Evolutionary conservation across 768 basidiomycete species (phyloP).

Genomic region (Termitomyces sp.): DNA sequence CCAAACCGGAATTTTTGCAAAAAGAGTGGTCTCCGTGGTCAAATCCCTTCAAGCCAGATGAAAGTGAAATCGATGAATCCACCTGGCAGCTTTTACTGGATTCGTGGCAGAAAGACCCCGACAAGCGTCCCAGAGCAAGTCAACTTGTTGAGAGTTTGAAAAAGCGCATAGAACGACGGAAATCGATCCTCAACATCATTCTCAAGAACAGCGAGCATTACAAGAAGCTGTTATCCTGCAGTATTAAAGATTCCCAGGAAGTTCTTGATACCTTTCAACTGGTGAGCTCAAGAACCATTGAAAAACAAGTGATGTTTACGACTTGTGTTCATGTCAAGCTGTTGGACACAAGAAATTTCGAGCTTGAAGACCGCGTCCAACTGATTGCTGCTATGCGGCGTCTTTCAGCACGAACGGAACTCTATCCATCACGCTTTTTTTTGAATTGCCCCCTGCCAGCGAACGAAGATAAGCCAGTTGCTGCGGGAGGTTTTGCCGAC

Average conservation of each 20-base stretch:
- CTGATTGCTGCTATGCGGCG: slow-evolving; percentile 13
- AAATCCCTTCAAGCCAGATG: not conserved
- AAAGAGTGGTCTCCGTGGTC: not conserved
- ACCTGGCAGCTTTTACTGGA: not conserved
- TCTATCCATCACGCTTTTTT: slow-evolving; percentile 11
- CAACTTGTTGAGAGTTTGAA: slow-evolving; percentile 3
- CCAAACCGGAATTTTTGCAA: not conserved
- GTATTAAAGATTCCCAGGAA: not conserved
- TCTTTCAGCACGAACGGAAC: slow-evolving; percentile 3
- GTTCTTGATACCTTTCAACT: slow-evolving; percentile 5
- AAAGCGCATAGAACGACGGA: not conserved
- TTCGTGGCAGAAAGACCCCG: not conserved
- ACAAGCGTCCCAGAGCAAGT: not conserved
- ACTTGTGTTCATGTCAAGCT: not conserved
- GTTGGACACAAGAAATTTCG: slow-evolving; percentile 2
- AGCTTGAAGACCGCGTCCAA: not conserved
- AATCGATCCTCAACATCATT: not conserved
- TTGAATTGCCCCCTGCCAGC: not conserved
- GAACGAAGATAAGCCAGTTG: not conserved
- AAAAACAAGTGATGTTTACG: not conserved
- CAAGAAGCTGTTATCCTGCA: not conserved
- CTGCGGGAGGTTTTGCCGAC: slow-evolving; percentile 11
- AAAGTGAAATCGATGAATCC: not conserved
- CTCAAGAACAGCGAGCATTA: not conserved
- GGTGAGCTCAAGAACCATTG: not conserved